Conservation (phyloP, 2,329 filamentous ascomycete species). For the Esteya vermicola region DNA sequence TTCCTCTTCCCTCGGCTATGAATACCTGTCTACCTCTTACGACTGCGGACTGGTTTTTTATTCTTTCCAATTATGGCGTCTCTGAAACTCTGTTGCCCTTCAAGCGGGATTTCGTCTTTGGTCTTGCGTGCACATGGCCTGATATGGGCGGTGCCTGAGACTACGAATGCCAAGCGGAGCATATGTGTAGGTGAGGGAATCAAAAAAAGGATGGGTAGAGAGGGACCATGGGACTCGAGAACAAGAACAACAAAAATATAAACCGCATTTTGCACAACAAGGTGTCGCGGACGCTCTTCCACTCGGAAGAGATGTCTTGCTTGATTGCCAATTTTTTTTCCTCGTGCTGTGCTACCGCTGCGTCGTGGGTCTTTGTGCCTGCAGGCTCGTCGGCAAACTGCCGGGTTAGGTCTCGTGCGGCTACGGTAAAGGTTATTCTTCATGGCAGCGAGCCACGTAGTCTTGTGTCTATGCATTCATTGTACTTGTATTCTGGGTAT, state of each 20-base stretch:
- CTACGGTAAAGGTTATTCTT: too few species aligned
- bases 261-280: slow-evolving; percentile 38
- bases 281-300: slow-evolving; percentile 77
- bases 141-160: too few species aligned
- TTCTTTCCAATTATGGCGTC: too few species aligned
- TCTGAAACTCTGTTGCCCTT: too few species aligned
- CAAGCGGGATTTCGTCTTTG: too few species aligned
- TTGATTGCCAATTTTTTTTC: slow-evolving; percentile 67
- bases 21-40: too few species aligned
- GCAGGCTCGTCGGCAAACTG: not conserved
- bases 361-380: not conserved
- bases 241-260: slow-evolving; percentile 11
- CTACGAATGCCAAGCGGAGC: too few species aligned
- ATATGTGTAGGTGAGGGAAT: too few species aligned
- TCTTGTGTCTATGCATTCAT: not conserved
- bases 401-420: too few species aligned
- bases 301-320: slow-evolving; percentile 42
- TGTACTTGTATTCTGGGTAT: not conserved
- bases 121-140: too few species aligned
- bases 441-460: too few species aligned
- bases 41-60: slow-evolving; percentile 3
- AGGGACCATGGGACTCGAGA: not conserved
- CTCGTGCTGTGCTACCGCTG: slow-evolving; percentile 16
- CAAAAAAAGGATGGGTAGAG: not conserved
- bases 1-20: too few species aligned